These are phyloP conservation scores for Pythium periplocum DNA, from an alignment of 352 stramenopile genomes.

Conservation along the genomic window DNA sequence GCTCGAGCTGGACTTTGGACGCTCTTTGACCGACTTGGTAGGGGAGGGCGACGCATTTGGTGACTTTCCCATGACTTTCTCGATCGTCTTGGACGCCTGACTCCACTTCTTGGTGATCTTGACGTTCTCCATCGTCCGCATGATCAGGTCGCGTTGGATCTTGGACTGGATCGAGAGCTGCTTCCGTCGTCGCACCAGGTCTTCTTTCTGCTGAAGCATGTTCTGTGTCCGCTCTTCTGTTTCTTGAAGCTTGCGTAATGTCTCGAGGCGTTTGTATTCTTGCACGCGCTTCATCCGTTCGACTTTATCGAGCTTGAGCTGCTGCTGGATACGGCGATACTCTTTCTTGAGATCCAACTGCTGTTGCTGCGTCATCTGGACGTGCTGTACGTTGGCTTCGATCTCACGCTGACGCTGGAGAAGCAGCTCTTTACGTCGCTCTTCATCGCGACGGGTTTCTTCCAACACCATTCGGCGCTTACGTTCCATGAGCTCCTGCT, in stretches of 20 bases:
- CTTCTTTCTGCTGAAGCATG: slow-evolving; percentile 82
- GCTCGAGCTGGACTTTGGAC: slow-evolving; percentile 54
- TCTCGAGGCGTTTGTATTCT: slow-evolving; percentile 90
- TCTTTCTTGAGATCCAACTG: slow-evolving; percentile 81
- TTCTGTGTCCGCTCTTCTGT: slow-evolving; percentile 71
- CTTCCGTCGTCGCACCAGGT: slow-evolving; percentile 74
- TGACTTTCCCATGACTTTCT: slow-evolving; percentile 54
- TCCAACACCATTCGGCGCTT: slow-evolving; percentile 70
- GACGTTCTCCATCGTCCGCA: slow-evolving; percentile 85
- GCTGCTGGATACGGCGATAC: slow-evolving; percentile 72
- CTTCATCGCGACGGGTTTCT: slow-evolving; percentile 65
- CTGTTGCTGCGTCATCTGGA: slow-evolving; percentile 64
- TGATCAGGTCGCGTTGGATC: slow-evolving; percentile 86
- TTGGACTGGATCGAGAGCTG: slow-evolving; percentile 77
- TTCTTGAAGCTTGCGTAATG: slow-evolving; percentile 81
- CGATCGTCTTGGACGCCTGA: slow-evolving; percentile 72
- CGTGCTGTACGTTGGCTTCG: slow-evolving; percentile 59
- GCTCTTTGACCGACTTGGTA: slow-evolving; percentile 19
- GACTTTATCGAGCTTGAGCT: slow-evolving; percentile 88
- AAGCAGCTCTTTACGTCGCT: slow-evolving; percentile 63
- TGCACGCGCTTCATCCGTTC: slow-evolving; percentile 89
- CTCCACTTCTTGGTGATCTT: slow-evolving; percentile 88
- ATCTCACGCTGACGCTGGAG: slow-evolving; percentile 60
- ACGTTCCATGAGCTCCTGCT: slow-evolving; percentile 65
- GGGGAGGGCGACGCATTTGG: slow-evolving; percentile 35